These are phyloP conservation scores for Mycena rosella DNA, from an alignment of 768 basidiomycete species.

Conservation along the genomic window DNA sequence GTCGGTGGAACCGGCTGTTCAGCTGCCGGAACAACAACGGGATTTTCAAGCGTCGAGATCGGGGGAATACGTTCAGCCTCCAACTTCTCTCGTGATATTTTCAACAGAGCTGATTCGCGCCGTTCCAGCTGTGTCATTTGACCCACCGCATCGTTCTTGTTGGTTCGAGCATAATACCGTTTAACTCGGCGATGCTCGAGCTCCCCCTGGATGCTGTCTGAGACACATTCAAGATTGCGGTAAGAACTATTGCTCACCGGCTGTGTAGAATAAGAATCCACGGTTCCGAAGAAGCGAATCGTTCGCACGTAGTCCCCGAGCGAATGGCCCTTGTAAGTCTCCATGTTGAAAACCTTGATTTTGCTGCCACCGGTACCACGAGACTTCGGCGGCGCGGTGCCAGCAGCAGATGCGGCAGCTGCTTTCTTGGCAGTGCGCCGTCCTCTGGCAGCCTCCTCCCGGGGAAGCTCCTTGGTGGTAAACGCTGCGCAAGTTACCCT, in stretches of 20 bases:
- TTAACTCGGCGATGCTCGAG: conserved; percentile 48
- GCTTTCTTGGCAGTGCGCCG: too few relatives aligned
- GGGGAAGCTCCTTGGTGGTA: background rate
- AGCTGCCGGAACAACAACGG: too few relatives aligned
- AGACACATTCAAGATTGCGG: conserved; percentile 3
- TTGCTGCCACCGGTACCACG: background rate
- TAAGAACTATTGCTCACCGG: conserved; percentile 40
- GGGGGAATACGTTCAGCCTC: too few relatives aligned
- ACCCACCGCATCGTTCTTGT: conserved; percentile 32
- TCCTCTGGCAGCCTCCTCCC: background rate
- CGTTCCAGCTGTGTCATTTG: conserved; percentile 43
- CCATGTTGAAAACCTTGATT: conserved; percentile 43
- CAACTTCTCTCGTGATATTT: background rate
- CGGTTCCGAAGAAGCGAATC: conserved; percentile 49
- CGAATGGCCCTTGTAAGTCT: conserved; percentile 51
- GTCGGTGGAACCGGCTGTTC: too few relatives aligned
- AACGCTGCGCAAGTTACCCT: conserved; percentile 28
- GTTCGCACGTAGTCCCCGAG: conserved; percentile 48
- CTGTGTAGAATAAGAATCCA: conserved; percentile 51
- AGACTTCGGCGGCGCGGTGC: too few relatives aligned
- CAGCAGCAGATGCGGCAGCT: background rate
- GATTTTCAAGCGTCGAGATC: too few relatives aligned
- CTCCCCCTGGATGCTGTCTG: conserved; percentile 45
- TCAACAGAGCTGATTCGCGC: background rate
- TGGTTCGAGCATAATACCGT: conserved; percentile 42